Percentiles rank a stretch among this genome's conserved stretches.
These are phyloP conservation scores for Thraustochytrium striatum DNA, from an alignment of 352 stramenopile species.

Conservation along the genomic window DNA sequence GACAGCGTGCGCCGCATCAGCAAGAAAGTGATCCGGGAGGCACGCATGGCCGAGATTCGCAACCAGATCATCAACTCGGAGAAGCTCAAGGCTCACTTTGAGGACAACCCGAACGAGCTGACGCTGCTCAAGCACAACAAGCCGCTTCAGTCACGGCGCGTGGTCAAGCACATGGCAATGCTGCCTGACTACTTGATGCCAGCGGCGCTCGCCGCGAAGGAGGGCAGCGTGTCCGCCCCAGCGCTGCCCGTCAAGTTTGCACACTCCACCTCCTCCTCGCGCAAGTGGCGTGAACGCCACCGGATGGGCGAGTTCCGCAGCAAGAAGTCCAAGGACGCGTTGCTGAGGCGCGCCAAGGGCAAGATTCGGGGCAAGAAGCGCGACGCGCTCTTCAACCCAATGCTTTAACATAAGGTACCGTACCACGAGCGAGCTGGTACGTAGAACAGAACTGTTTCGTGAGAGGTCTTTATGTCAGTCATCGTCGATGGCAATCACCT, in stretches of 20 bases:
- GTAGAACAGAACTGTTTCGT: no score
- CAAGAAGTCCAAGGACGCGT: not conserved
- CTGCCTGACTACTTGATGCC: constrained; percentile 45
- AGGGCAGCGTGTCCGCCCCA: not conserved
- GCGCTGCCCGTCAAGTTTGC: not conserved
- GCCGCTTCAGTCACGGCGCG: not conserved
- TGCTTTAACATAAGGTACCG: no score
- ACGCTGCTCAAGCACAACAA: constrained; percentile 64
- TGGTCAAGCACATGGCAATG: not conserved
- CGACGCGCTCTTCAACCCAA: no score
- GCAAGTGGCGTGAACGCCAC: not conserved
- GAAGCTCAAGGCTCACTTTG: constrained; percentile 91
- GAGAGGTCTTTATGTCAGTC: no score
- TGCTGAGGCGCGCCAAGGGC: not conserved
- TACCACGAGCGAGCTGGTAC: no score
- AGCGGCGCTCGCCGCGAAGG: not conserved
- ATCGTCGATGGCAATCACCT: no score
- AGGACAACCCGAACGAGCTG: constrained; percentile 89
- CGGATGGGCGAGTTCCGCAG: not conserved
- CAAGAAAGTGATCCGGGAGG: constrained; percentile 84
- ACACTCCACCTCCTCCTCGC: not conserved
- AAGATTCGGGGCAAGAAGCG: not conserved
- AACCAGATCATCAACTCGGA: constrained; percentile 97
- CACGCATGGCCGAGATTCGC: constrained; percentile 89
- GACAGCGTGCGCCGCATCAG: constrained; percentile 92